phyloP scores from a whole-genome alignment of 345 rosid genomes.

The Salix brachista region DNA sequence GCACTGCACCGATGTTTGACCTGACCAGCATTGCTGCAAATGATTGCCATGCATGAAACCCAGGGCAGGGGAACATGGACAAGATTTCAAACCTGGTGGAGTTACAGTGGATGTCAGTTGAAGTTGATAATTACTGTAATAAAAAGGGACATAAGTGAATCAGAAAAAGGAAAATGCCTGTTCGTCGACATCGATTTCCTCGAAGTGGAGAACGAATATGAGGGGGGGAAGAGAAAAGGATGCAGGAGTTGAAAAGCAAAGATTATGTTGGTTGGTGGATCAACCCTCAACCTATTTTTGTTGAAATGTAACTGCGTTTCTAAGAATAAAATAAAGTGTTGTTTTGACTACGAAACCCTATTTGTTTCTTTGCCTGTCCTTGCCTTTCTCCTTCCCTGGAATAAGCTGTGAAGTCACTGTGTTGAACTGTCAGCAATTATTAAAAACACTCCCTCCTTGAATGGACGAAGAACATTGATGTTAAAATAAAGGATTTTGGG shows the following conservation, averaged over 20 bases:
- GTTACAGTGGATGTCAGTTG: neutral
- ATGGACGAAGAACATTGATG: neutral
- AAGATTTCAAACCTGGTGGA: slow-evolving; percentile 2
- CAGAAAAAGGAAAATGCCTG: neutral
- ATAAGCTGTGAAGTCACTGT: slow-evolving; percentile 5
- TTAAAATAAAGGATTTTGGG: neutral
- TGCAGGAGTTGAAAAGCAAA: slow-evolving; percentile 23
- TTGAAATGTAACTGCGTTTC: slow-evolving; percentile 10
- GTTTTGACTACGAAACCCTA: slow-evolving; percentile 13
- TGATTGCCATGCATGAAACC: neutral
- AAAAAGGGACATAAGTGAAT: neutral
- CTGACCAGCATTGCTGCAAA: neutral
- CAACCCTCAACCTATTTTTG: slow-evolving; percentile 23
- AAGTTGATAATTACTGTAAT: neutral
- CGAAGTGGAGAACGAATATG: neutral
- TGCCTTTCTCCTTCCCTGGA: neutral
- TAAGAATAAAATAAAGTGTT: slow-evolving; percentile 12
- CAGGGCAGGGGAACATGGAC: neutral
- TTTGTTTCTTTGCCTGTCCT: slow-evolving; percentile 10
- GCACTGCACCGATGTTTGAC: neutral
- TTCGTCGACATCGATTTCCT: neutral
- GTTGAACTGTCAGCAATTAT: neutral
- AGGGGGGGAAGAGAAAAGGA: slow-evolving; percentile 2
- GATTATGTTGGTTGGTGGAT: slow-evolving; percentile 36
- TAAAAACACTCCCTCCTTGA: neutral